Evolutionary conservation across 768 basidiomycete genomes (phyloP), one percentile per base, ranked within the genome.

Genomic region (Ramaria sp.): DNA sequence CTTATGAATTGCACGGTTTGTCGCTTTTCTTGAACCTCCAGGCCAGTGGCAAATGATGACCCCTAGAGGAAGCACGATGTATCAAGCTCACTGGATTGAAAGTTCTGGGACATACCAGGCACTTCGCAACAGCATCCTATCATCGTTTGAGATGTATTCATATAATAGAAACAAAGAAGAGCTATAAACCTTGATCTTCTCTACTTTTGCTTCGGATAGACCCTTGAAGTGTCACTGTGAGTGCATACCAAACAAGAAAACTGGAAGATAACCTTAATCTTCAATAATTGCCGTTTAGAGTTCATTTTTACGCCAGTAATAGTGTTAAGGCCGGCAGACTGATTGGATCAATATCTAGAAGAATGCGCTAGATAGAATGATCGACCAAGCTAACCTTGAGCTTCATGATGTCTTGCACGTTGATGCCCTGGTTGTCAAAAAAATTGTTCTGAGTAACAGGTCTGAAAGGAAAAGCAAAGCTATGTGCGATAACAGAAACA

Each of bases 141-240:
- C 18, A 50, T 48, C n/a, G 38, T 49, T 38, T 12, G 50, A 53
- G 15, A 16, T 18, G 36, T 27, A 6, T 37, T 39, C 7, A 5
- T 13, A 25, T 25, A 27, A 3, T 48, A 12, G 25, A 34, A 22
- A n/a, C n/a, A 27, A 15, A 10, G 25, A 42, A 37, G 38, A 48
- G 7, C 13, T 3, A 38, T 55, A 58, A 55, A 53, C 91, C 73
- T 95, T 95, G 62, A 97, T 88, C 67, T 98, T 98, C 64, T 98
- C 94, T 1, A 98, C 92, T 66, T 98, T 98, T 0, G 94, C 88
- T 61, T 96, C 94, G 3, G 93, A 93, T 77, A 95, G 84, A 41
- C 94, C 94, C 90, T 94, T 6, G 27, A 24, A 2, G 10, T 47
- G 20, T 47, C 4, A 47, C 7, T 3, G 45, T 47, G 5, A 47